Conservation (phyloP, 1,284 basidiomycete species). For the Moesziomyces aphidis region DNA sequence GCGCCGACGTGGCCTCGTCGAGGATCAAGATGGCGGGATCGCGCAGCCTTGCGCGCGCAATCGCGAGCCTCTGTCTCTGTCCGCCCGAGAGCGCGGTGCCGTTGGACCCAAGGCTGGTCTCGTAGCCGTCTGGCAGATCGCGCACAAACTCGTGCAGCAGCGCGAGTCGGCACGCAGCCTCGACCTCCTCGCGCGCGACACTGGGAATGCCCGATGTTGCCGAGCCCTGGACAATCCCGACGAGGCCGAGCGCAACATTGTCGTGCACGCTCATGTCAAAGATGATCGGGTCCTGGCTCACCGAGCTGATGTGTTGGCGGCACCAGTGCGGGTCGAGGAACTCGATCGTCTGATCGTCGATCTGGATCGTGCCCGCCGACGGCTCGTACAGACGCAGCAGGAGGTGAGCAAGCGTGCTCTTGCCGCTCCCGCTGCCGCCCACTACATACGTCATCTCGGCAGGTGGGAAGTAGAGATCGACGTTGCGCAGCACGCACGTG, state of each 20-base stretch:
- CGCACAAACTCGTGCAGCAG: slow-evolving; percentile 88
- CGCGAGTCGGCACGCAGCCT: slow-evolving; percentile 84
- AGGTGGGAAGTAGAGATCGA: slow-evolving; percentile 80
- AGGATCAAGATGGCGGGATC: slow-evolving; percentile 91
- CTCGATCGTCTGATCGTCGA: slow-evolving; percentile 84
- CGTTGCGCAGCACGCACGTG: slow-evolving; percentile 74
- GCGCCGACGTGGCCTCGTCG: slow-evolving; percentile 94
- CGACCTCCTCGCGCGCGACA: slow-evolving; percentile 75
- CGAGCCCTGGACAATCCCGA: slow-evolving; percentile 2
- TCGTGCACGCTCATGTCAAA: slow-evolving; percentile 87
- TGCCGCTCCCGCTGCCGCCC: slow-evolving; percentile 89
- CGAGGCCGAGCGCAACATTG: slow-evolving; percentile 84
- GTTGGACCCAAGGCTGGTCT: slow-evolving; percentile 78
- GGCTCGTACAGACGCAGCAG: slow-evolving; percentile 80
- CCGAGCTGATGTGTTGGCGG: slow-evolving; percentile 78
- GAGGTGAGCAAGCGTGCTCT: slow-evolving; percentile 88
- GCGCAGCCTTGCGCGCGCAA: slow-evolving; percentile 86
- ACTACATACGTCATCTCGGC: slow-evolving; percentile 92
- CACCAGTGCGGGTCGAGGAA: slow-evolving; percentile 80
- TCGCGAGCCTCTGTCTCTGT: slow-evolving; percentile 90
- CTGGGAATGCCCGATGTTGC: slow-evolving; percentile 39
- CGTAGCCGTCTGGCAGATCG: slow-evolving; percentile 86
- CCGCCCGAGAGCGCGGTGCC: slow-evolving; percentile 88
- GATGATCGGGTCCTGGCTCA: slow-evolving; percentile 81
- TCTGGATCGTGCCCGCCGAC: slow-evolving; percentile 72